These are phyloP conservation scores for Massariosphaeria phaeospora DNA, from an alignment of 495 filamentous ascomycete genomes.

Conservation along the genomic window DNA sequence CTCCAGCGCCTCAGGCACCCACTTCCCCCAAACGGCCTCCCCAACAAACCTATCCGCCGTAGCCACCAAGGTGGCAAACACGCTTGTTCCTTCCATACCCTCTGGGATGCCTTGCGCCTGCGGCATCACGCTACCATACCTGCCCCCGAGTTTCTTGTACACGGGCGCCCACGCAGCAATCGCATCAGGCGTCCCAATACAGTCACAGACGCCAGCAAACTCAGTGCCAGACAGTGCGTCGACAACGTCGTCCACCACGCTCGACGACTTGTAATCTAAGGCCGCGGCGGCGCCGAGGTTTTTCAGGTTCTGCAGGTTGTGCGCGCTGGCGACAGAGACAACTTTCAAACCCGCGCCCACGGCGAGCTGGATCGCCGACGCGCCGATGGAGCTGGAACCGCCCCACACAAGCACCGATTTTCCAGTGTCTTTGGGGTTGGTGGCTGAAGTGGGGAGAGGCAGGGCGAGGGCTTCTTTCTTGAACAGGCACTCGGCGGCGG, in stretches of 20 bases:
- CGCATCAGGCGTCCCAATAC: constrained; percentile 31
- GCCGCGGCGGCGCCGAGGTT: constrained; percentile 52
- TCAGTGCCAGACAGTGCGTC: constrained; percentile 34
- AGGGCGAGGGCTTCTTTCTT: constrained; percentile 43
- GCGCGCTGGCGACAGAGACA: constrained; percentile 49
- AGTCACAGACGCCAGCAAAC: constrained; percentile 37
- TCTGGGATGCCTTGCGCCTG: constrained; percentile 22
- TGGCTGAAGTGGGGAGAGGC: constrained; percentile 36
- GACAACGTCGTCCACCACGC: constrained; percentile 40
- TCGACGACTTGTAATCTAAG: constrained; percentile 53
- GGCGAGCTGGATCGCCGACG: constrained; percentile 59
- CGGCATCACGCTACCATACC: constrained; percentile 26
- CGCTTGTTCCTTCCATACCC: constrained; percentile 27
- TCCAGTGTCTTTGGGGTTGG: constrained; percentile 31
- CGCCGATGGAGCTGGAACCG: constrained; percentile 55
- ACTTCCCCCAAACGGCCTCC: constrained; percentile 33
- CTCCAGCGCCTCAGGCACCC: constrained; percentile 29
- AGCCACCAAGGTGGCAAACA: constrained; percentile 33
- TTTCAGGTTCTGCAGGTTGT: constrained; percentile 52
- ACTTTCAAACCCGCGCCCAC: constrained; percentile 56
- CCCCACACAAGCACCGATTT: constrained; percentile 57
- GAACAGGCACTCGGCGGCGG: constrained; percentile 52
- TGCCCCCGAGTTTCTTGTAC: constrained; percentile 35
- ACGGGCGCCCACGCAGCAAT: constrained; percentile 26
- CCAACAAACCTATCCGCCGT: constrained; percentile 24